phyloP scores from a whole-genome alignment of 2,329 filamentous ascomycete species.

The Ceratocystis ficicola region DNA sequence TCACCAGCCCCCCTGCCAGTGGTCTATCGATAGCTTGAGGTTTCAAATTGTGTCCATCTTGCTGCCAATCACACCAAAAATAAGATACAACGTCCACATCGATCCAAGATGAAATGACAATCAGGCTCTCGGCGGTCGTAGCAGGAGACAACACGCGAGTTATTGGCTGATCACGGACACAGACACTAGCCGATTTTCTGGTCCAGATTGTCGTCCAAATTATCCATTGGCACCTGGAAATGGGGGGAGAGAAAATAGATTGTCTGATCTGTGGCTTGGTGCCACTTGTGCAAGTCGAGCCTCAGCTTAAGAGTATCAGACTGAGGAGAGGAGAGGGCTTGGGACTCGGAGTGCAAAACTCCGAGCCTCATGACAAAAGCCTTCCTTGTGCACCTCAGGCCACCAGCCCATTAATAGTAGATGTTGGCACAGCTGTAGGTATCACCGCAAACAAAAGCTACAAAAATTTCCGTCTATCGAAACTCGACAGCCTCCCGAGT shows the following conservation, averaged over 20 bases:
- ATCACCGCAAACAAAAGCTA: too few relatives aligned
- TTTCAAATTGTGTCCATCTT: background rate
- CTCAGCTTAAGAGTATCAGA: background rate
- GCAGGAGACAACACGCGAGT: background rate
- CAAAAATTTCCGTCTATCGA: too few relatives aligned
- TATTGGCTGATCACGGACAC: background rate
- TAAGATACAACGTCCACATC: background rate
- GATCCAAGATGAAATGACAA: conserved; percentile 3
- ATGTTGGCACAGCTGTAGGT: too few relatives aligned
- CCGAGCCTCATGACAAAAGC: too few relatives aligned
- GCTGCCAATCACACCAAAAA: background rate
- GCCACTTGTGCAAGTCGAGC: background rate
- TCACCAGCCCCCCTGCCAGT: background rate
- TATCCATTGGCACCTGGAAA: background rate
- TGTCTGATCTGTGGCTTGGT: background rate
- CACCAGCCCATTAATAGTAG: too few relatives aligned
- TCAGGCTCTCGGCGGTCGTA: background rate
- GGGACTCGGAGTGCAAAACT: too few relatives aligned
- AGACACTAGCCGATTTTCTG: background rate
- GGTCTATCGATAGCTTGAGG: background rate
- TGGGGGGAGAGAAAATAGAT: background rate
- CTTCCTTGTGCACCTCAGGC: too few relatives aligned
- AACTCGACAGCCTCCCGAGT: too few relatives aligned
- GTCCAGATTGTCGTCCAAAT: background rate
- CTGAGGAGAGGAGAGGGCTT: too few relatives aligned